Percentiles rank a stretch among this genome's conserved stretches.
Conservation (phyloP, 2,329 filamentous ascomycete genomes). For the Pyricularia sp. region DNA sequence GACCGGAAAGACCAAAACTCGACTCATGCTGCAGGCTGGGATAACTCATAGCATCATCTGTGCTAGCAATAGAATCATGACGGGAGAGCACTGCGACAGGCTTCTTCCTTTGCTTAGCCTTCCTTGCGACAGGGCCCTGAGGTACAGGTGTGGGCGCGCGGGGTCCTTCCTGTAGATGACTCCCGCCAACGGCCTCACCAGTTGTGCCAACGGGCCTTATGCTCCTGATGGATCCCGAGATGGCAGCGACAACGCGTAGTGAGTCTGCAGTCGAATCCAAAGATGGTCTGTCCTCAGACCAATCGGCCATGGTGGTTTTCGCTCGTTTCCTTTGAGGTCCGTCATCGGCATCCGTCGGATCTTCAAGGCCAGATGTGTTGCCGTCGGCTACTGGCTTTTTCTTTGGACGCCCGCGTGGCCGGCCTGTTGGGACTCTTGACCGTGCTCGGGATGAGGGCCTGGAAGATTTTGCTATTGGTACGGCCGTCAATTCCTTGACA, state of each 20-base stretch:
- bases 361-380: slow-evolving; percentile 67
- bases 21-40: slow-evolving; percentile 19
- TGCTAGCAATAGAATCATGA: slow-evolving; percentile 42
- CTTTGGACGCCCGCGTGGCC: slow-evolving; percentile 48
- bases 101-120: slow-evolving; percentile 30
- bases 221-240: slow-evolving; percentile 75
- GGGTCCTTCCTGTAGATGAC: slow-evolving; percentile 61
- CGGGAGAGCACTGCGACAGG: slow-evolving; percentile 28
- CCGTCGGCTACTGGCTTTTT: slow-evolving; percentile 39
- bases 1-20: slow-evolving; percentile 25
- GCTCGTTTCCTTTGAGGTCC: slow-evolving; percentile 63
- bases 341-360: slow-evolving; percentile 49
- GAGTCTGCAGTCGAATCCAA: slow-evolving; percentile 71
- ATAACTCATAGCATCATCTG: slow-evolving; percentile 20
- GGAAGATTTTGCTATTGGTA: slow-evolving; percentile 30
- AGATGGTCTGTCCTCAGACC: slow-evolving; percentile 38
- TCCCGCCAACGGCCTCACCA: slow-evolving; percentile 22
- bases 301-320: slow-evolving; percentile 64
- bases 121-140: slow-evolving; percentile 20
- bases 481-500: background rate
- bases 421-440: slow-evolving; percentile 38
- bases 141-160: slow-evolving; percentile 72
- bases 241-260: slow-evolving; percentile 82
- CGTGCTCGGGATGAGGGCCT: slow-evolving; percentile 49
- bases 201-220: slow-evolving; percentile 62